Percentiles rank a stretch among this genome's conserved stretches.
These are phyloP conservation scores for Nitzschia sp. DNA, from an alignment of 108 stramenopile species.

Conservation along the genomic window DNA sequence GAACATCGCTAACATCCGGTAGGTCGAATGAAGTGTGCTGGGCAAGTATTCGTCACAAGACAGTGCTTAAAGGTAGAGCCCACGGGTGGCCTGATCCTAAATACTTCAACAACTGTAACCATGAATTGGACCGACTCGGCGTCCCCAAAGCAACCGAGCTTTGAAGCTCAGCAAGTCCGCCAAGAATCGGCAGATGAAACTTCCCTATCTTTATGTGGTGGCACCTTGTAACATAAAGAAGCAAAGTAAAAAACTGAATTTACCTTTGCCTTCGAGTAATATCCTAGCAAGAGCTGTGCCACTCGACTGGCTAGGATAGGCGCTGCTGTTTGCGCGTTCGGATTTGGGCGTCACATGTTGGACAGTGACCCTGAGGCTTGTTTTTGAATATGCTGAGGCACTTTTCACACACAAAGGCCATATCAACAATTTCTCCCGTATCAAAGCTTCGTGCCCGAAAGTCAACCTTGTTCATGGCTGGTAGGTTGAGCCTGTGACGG, in stretches of 20 bases:
- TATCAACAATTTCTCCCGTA: conserved; percentile 70
- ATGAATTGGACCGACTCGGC: conserved; percentile 39
- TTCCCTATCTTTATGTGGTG: background rate
- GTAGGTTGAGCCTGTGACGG: conserved; percentile 64
- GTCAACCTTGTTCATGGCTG: conserved; percentile 75
- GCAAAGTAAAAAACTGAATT: background rate
- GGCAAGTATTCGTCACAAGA: conserved; percentile 68
- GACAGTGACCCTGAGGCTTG: conserved; percentile 59
- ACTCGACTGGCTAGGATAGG: background rate
- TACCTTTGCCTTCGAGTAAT: background rate
- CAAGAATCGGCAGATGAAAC: background rate
- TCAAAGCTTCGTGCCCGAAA: conserved; percentile 86
- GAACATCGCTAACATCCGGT: conserved; percentile 50
- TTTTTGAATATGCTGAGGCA: conserved; percentile 83
- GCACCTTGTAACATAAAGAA: background rate
- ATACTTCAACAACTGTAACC: conserved; percentile 52
- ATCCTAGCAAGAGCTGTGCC: background rate
- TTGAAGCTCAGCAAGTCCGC: background rate
- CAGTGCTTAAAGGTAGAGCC: conserved; percentile 33
- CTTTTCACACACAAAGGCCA: conserved; percentile 83
- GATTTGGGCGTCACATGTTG: conserved; percentile 80
- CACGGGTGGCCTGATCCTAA: conserved; percentile 57
- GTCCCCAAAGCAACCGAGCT: conserved; percentile 34
- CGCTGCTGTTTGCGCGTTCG: conserved; percentile 16
- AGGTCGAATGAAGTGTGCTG: conserved; percentile 36